Conservation (phyloP, 208 protist genomes). For the Angomonas ambiguus region DNA sequence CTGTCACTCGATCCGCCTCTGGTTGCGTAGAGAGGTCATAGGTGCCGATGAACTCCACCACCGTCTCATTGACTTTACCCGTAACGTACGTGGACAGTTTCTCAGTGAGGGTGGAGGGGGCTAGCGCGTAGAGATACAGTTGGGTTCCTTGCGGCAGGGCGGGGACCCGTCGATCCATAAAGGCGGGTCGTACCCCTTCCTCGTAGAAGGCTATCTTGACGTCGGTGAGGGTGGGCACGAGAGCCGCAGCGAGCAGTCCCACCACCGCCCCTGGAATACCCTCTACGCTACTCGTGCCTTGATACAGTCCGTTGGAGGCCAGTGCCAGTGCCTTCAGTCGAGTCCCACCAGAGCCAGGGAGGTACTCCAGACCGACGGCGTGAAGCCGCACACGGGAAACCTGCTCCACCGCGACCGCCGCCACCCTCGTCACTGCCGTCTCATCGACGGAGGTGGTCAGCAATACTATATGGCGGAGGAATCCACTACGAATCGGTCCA, state of each 20-base stretch:
- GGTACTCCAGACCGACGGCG: constrained; percentile 35
- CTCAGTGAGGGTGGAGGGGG: constrained; percentile 18
- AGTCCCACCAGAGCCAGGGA: constrained; percentile 17
- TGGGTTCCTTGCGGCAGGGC: constrained; percentile 31
- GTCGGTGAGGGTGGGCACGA: constrained; percentile 55
- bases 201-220: constrained; percentile 24
- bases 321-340: constrained; percentile 46
- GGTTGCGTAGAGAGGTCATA: constrained; percentile 6
- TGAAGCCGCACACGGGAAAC: constrained; percentile 46
- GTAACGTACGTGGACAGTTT: constrained; percentile 13
- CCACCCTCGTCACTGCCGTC: constrained; percentile 24
- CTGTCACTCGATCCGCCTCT: background rate
- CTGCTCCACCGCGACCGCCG: constrained; percentile 18
- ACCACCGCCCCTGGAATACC: constrained; percentile 28
- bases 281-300: constrained; percentile 7
- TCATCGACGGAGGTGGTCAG: constrained; percentile 40
- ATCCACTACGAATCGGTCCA: constrained; percentile 37
- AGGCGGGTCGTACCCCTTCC: constrained; percentile 15
- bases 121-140: constrained; percentile 34
- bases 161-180: constrained; percentile 7
- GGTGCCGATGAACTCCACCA: constrained; percentile 54
- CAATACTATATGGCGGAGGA: constrained; percentile 65
- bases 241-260: constrained; percentile 22
- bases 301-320: constrained; percentile 37
- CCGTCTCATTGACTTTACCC: constrained; percentile 36